A percentile compares a stretch with the other conserved stretches of the same genome.
These are phyloP conservation scores for Hypoxylon rubiginosum DNA, from an alignment of 2,329 filamentous ascomycete genomes.

Conservation along the genomic window DNA sequence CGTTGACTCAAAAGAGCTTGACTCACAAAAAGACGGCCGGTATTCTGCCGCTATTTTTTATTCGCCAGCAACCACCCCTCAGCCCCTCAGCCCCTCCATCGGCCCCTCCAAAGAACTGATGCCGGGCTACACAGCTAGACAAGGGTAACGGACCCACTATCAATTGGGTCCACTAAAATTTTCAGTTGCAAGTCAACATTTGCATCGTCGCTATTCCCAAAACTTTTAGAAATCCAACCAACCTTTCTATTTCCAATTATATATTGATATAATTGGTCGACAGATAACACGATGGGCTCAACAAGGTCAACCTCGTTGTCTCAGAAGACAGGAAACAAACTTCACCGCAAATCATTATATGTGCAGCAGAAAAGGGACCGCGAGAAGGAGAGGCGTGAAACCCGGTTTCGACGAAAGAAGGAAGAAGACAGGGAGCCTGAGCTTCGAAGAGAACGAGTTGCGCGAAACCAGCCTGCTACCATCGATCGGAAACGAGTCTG, in stretches of 20 bases:
- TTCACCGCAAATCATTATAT: constrained; percentile 81
- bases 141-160: constrained; percentile 7
- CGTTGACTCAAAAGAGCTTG: constrained; percentile 26
- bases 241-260: not conserved
- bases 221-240: constrained; percentile 5
- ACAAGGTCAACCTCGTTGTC: constrained; percentile 42
- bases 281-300: constrained; percentile 29
- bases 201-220: constrained; percentile 12
- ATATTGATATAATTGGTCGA: not conserved
- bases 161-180: constrained; percentile 36
- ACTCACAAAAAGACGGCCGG: constrained; percentile 32
- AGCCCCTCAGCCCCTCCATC: constrained; percentile 33
- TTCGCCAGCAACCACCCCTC: constrained; percentile 29
- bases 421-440: constrained; percentile 88
- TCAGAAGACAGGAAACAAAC: constrained; percentile 75
- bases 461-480: constrained; percentile 82
- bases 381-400: constrained; percentile 80
- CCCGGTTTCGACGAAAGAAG: constrained; percentile 82
- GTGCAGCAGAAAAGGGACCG: constrained; percentile 83
- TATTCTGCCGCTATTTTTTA: constrained; percentile 31
- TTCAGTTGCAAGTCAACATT: constrained; percentile 31
- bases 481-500: constrained; percentile 91
- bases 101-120: constrained; percentile 27
- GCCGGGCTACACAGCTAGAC: not conserved
- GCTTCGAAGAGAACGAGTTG: constrained; percentile 78